Evolutionary conservation across 179 eudicot genomes (phyloP), one percentile per base, ranked within the genome.

Genomic region (Drosera spatulata): DNA sequence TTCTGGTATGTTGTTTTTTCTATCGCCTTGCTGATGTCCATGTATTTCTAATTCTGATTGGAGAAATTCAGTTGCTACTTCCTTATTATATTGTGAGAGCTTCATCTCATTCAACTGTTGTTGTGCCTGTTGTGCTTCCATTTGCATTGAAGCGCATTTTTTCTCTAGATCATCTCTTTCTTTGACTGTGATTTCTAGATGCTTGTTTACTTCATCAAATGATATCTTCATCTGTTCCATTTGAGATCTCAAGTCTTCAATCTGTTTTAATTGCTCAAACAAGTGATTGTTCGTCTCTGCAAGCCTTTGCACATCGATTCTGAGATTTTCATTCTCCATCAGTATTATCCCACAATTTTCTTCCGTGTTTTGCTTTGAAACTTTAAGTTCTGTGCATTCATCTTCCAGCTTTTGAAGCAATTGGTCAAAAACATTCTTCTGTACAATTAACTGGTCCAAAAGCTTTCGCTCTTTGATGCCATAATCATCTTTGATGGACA

Each of bases 31-130:
- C 61, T 79, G 80, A 47, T 58, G 60, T 68, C 66, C 80, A 54
- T 79, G 76, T 53, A 60, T 70, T 64, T 82, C 74, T 61, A 91
- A 51, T 60, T 84, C 82, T 66, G 81, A 74, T 54, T 79, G 82
- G 75, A 76, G 61, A 66, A 50, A 63, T 43, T 62, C 82, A 59
- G 71, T 70, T 68, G 69, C 74, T 13, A 41, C 69, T 54, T 69
- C 78, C 61, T 68, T 79, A 59, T 73, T 22, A 22, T 22, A 22
- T 22, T 22, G 33, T 22, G 33, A 22, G 33, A 22, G 33, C 33
- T 22, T 22, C 58, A 75, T 51, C 53, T 64, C 50, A 65, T 59
- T 66, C 45, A 69, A 67, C 59, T 82, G 77, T 61, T 79, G 74
- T 54, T 53, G 62, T 43, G 67, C 58, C 42, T 69, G 67, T 59